Percentiles rank a stretch among this genome's conserved stretches.
phyloP scores from a whole-genome alignment of 192 early-diverging fungal genomes.

The Coemansia aciculifera region DNA sequence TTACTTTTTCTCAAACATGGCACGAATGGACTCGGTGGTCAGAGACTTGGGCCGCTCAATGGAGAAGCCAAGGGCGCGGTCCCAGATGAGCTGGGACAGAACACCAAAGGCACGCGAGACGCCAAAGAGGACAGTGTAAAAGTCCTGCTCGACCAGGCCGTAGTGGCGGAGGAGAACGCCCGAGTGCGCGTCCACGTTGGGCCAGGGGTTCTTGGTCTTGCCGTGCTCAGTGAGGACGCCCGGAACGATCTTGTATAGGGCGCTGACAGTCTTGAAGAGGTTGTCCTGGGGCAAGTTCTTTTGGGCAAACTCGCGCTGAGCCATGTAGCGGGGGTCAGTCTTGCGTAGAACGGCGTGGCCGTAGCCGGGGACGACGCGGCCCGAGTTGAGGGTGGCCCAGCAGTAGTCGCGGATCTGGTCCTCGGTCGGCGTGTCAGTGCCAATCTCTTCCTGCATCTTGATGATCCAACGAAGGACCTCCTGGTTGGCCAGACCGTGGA shows the following conservation, averaged over 20 bases:
- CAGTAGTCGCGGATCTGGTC: constrained; percentile 95
- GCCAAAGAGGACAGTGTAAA: constrained; percentile 99
- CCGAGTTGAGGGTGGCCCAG: constrained; percentile 92
- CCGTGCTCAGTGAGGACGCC: constrained; percentile 96
- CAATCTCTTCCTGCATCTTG: constrained; percentile 88
- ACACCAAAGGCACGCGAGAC: constrained; percentile 98
- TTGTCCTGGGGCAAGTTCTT: constrained; percentile 97
- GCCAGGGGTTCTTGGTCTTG: constrained; percentile 99
- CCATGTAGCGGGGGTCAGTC: constrained; percentile 97
- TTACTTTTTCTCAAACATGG: constrained; percentile 71
- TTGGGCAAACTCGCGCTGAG: constrained; percentile 98
- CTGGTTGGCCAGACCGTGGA: constrained; percentile 99
- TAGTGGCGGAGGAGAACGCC: constrained; percentile 97
- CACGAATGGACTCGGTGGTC: constrained; percentile 81
- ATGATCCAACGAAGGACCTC: constrained; percentile 97
- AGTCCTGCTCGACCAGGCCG: constrained; percentile 96
- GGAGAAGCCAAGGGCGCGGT: constrained; percentile 93
- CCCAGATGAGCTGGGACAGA: constrained; percentile 94
- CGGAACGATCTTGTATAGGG: constrained; percentile 96
- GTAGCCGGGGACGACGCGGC: constrained; percentile 97
- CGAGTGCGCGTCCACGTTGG: constrained; percentile 99
- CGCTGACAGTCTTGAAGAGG: constrained; percentile 94
- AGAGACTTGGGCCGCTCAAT: constrained; percentile 91
- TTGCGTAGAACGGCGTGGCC: constrained; percentile 97
- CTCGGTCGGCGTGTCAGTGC: constrained; percentile 79